Evolutionary conservation across 345 rosid genomes (phyloP).

Genomic region (Gossypium anomalum): DNA sequence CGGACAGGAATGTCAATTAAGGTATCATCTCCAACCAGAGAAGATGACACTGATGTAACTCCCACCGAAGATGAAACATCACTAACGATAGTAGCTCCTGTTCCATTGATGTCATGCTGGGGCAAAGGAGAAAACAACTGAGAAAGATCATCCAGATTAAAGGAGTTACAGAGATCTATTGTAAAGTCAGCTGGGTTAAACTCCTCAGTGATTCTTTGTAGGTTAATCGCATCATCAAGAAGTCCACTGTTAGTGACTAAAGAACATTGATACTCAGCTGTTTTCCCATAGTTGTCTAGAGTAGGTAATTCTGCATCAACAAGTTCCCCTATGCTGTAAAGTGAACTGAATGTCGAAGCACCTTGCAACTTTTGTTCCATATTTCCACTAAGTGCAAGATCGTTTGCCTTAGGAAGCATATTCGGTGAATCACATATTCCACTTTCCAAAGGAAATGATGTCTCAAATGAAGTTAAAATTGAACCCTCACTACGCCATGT

Average conservation of each 20-base stretch:
- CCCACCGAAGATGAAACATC: slow-evolving; percentile 25
- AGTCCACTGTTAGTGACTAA: slow-evolving; percentile 17
- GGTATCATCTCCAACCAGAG: slow-evolving; percentile 21
- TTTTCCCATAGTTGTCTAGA: slow-evolving; percentile 18
- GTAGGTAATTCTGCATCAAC: slow-evolving; percentile 15
- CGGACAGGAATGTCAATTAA: slow-evolving; percentile 20
- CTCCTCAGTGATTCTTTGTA: slow-evolving; percentile 28
- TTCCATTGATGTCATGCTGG: slow-evolving; percentile 23
- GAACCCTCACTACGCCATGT: neutral
- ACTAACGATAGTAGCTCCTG: slow-evolving; percentile 14
- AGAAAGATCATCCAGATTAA: slow-evolving; percentile 43
- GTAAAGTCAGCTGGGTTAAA: slow-evolving; percentile 34
- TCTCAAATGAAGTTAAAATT: slow-evolving; percentile 13
- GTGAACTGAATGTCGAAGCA: slow-evolving; percentile 18
- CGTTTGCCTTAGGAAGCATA: neutral
- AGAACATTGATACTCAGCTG: slow-evolving; percentile 13
- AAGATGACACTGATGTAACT: slow-evolving; percentile 20
- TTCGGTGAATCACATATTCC: neutral
- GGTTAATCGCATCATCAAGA: slow-evolving; percentile 23
- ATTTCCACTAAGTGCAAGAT: neutral
- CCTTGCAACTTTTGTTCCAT: slow-evolving; percentile 1
- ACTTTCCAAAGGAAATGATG: neutral
- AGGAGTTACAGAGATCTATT: slow-evolving; percentile 40
- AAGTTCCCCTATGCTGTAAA: slow-evolving; percentile 18
- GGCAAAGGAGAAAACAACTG: slow-evolving; percentile 48